Base-by-base conservation (phyloP, 1,139 yeast genomes). In the Scheffersomyces lignicola region DNA sequence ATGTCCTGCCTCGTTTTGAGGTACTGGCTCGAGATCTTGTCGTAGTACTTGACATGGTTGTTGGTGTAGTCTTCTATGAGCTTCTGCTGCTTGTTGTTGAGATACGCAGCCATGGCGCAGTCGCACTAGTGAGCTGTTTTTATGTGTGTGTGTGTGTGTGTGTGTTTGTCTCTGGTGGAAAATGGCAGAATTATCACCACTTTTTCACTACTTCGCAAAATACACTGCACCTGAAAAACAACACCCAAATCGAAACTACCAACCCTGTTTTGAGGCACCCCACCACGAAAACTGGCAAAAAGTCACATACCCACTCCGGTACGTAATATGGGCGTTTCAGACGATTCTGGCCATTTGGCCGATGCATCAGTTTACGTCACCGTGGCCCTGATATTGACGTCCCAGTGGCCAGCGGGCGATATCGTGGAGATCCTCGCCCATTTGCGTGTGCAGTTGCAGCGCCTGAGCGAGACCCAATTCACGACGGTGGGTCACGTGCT, bases 1-100 rank as follows among this genome's bases (percentile, higher is more conserved):
- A 64, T 54, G 10, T 65, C 66, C 38, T 61, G 68, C 40, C 76
- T 49, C 9, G 63, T 43, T 29, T 52, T 51, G 32, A 65, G 48
- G 36, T 69, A 70, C 36, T 59, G 65, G 6, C 47, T 34, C 3
- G 67, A 52, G 9, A 53, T 40, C 34, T 60, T 62, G 39, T 70
- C 75, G 42, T 65, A 58, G 33, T 55, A 61, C 34, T 53, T 52
- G 31, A 69, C 56, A 42, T 56, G 58, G 39, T 58, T 58, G 4
- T 49, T 32, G 5, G 65, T 56, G 3, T 68, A 48, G 28, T 56
- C 60, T 24, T 65, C 69, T 7, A 67, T 58, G 34, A 67, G 46
- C 28, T 31, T 26, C 28, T 35, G 43, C 17, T 43, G 48, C 26
- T 37, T 42, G 5, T 33, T 34, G 16, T 28, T 40, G n/a, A 42